Evolutionary conservation across 2,329 filamentous ascomycete genomes (phyloP).

Genomic region (Diaporthe vexans): DNA sequence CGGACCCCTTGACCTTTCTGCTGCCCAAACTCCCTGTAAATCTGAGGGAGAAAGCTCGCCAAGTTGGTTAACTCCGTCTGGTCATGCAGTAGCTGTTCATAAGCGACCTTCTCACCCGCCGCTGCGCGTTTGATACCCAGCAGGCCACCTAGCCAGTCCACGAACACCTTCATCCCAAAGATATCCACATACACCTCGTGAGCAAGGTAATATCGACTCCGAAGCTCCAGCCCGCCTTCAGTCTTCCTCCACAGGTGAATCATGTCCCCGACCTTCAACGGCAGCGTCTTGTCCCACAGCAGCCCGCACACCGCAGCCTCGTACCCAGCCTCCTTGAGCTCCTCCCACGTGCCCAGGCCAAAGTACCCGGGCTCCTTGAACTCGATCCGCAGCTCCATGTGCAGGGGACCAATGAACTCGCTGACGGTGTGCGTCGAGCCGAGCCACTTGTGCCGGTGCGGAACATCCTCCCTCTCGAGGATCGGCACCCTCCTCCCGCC

Average conservation of each 20-base stretch:
- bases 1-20: not conserved
- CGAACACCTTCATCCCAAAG: constrained; percentile 24
- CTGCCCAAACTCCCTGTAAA: constrained; percentile 32
- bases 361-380: constrained; percentile 40
- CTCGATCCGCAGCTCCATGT: constrained; percentile 37
- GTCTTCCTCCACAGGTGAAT: constrained; percentile 41
- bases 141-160: constrained; percentile 30
- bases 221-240: constrained; percentile 35
- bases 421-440: constrained; percentile 40
- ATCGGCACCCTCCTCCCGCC: not conserved
- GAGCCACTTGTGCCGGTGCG: constrained; percentile 41
- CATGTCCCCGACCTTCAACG: constrained; percentile 42
- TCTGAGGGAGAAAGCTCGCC: constrained; percentile 38
- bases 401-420: constrained; percentile 37
- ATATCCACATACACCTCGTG: constrained; percentile 38
- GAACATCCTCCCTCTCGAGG: constrained; percentile 33
- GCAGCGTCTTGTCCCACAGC: constrained; percentile 38
- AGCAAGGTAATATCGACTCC: constrained; percentile 42
- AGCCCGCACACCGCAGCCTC: constrained; percentile 39
- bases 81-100: constrained; percentile 42
- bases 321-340: constrained; percentile 33
- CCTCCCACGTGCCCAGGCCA: constrained; percentile 38
- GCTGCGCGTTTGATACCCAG: constrained; percentile 37
- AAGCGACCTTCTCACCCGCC: constrained; percentile 38
- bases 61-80: constrained; percentile 43